These are phyloP conservation scores for Trypanosoma melophagium DNA, from an alignment of 208 protist species.

Conservation along the genomic window DNA sequence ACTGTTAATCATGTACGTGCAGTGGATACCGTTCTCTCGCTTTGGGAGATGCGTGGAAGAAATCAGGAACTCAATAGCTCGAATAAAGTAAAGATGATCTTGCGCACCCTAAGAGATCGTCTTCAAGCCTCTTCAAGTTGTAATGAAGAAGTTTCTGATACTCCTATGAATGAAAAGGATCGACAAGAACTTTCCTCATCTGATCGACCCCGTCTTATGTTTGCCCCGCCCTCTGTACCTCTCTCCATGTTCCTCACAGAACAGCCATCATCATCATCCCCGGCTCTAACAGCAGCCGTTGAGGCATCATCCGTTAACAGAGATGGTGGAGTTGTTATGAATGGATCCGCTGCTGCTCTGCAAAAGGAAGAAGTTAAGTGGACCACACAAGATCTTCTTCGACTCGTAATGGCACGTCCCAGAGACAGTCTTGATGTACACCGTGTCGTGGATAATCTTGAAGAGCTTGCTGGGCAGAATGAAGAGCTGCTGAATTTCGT, in stretches of 20 bases:
- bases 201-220: constrained; percentile 14
- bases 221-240: constrained; percentile 27
- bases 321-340: background rate
- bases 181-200: background rate
- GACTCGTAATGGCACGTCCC: constrained; percentile 57
- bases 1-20: constrained; percentile 49
- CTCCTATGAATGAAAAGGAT: constrained; percentile 18
- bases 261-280: background rate
- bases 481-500: constrained; percentile 47
- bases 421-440: constrained; percentile 53
- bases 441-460: constrained; percentile 60
- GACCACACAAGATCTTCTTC: constrained; percentile 55
- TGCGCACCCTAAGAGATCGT: constrained; percentile 5
- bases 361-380: constrained; percentile 16
- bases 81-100: constrained; percentile 1
- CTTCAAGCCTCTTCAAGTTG: constrained; percentile 1
- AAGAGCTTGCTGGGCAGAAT: constrained; percentile 34
- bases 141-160: background rate
- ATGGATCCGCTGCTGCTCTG: background rate
- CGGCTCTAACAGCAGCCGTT: background rate
- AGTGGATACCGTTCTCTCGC: constrained; percentile 33
- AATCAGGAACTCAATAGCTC: constrained; percentile 33
- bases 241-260: constrained; percentile 23
- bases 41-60: constrained; percentile 39
- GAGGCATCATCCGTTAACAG: background rate